Base-by-base conservation (phyloP, 2,329 filamentous ascomycete species). In the Metarhizium anisopliae region DNA sequence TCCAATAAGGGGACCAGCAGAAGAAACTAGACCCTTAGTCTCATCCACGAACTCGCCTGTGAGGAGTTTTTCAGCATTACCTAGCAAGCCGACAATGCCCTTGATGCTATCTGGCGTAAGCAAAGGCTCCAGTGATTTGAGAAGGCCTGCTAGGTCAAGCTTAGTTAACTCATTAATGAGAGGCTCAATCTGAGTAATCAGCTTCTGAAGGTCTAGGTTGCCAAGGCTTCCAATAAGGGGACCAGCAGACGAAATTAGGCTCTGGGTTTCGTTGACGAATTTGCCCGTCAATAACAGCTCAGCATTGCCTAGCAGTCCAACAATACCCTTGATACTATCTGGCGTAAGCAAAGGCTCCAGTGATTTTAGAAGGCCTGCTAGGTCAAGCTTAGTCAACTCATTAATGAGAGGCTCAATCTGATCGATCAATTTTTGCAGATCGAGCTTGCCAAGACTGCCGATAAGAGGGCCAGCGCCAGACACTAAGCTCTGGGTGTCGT, bases 241-340 rank as follows among this genome's bases (percentile, higher is more conserved):
- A 53, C 53, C 57, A 56, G 67, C 66, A 35, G 60, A 60, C 0
- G 60, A 60, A 38, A 68, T 64, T 4, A 69, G 60, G 4, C 55
- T 56, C 54, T 66, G 62, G 2, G 63, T 63, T 18, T 66, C 60
- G 0, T 60, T 58, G 0, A 69, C 66, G 18, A 64, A 64, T n/a
- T 63, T 59, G n/a, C 56, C 57, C 0, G 64, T 66, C 1, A 70
- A 56, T 0, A 70, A 63, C 3, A 59, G 45, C 52, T 68, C 61
- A 0, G 70, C 66, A 40, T 73, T 66, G 7, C 67, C 63, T 4
- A 73, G 62, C 0, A 74, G 57, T 8, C 66, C 67, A 7, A 73
- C 59, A n/a, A 71, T 59, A 5, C 68, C 65, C 1, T 67, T 62
- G 36, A 70, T 60, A 0, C 65, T 66, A 1, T 70, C 63, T 38